These are phyloP conservation scores for Piper betle DNA, from an alignment of 164 flowering plant genomes.

Conservation along the genomic window DNA sequence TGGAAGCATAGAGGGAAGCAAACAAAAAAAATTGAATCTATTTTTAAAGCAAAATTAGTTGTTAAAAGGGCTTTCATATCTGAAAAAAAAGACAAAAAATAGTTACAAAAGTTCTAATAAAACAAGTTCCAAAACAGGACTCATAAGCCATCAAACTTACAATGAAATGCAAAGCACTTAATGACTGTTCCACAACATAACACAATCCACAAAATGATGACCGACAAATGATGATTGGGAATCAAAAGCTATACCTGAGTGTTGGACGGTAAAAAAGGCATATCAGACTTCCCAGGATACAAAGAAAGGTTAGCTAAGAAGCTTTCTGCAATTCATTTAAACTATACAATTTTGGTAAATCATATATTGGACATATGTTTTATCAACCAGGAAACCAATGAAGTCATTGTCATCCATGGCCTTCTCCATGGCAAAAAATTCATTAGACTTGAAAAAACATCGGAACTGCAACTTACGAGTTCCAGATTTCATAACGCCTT, in stretches of 20 bases:
- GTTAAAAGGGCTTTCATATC: not conserved
- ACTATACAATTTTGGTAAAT: not conserved
- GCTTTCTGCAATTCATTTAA: conserved; percentile 41
- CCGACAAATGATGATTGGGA: not conserved
- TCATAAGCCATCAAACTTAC: too few relatives aligned
- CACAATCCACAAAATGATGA: too few relatives aligned
- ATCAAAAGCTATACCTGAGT: conserved; percentile 46
- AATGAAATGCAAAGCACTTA: too few relatives aligned
- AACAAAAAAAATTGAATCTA: not conserved
- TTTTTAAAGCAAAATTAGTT: not conserved
- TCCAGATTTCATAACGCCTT: conserved; percentile 52
- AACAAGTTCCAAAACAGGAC: too few relatives aligned
- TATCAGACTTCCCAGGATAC: conserved; percentile 84
- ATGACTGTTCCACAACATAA: too few relatives aligned
- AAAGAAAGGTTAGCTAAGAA: conserved; percentile 89
- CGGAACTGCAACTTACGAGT: conserved; percentile 41
- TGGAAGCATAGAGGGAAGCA: not conserved
- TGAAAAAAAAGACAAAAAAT: not conserved
- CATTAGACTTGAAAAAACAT: not conserved
- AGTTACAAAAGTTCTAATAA: too few relatives aligned
- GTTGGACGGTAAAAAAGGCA: conserved; percentile 83
- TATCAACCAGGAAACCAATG: not conserved
- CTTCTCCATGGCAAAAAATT: not conserved
- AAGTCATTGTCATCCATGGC: not conserved
- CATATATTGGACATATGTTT: not conserved